Base-by-base conservation (phyloP, 805 yeast genomes). In the Danielozyma ontarioensis region DNA sequence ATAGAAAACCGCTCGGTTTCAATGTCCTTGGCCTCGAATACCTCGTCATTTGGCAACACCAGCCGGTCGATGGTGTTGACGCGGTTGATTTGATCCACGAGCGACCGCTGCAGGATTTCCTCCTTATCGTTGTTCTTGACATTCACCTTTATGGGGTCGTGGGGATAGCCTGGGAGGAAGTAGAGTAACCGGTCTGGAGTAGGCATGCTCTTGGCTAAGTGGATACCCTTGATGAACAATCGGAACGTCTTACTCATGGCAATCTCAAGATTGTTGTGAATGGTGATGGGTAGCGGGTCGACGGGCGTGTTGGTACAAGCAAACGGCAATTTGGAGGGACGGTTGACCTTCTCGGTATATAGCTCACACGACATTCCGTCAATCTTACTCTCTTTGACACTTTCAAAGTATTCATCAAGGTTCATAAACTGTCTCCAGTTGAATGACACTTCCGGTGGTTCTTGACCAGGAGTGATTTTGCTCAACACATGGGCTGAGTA, bases 111-210 rank as follows among this genome's bases (percentile, higher is more conserved):
- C n/a, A n/a, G n/a, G n/a, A n/a, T n/a, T n/a, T n/a, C n/a, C 8
- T 6, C 8, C 6, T 10, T 10, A 19, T 19, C 22, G 6, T 19
- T 10, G 22, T 6, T 6, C 10, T 19, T 19, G 22, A 19, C 10
- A 10, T 19, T 10, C 8, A 6, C 22, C 8, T 6, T 6, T 10
- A 19, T 10, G 22, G 22, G 22, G 22, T 22, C 12, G 11, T 21
- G n/a, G 5, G 33, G 28, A 14, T 21, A 10, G 3, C 21, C 34
- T 6, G 29, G 34, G 34, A 31, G 27, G 11, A 31, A 25, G 16
- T 22, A 22, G 8, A 23, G n/a, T n/a, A 31, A 4, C 14, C 16
- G 15, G 4, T 16, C 10, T 17, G 34, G 34, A 3, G 12, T 1
- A 11, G 34, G 34, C 29, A 25, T 25, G 14, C 17, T 12, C 11